Conservation (phyloP, 306 rosid genomes). For the Vachellia pachyceras region DNA sequence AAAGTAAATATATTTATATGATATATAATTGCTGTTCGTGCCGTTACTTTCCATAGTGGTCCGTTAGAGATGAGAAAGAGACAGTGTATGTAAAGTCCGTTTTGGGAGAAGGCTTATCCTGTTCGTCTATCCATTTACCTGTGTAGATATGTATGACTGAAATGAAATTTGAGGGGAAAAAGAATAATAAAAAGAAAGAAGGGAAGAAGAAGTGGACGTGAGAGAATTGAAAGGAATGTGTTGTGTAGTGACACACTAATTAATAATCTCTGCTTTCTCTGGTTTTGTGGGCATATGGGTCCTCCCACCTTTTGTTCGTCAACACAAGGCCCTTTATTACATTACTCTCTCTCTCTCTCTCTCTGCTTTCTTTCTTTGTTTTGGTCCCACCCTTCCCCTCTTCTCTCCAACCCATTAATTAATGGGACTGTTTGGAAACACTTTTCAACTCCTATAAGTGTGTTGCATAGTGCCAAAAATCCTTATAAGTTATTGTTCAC, state of each 20-base stretch:
- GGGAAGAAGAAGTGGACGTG: constrained; percentile 57
- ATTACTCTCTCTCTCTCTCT: constrained; percentile 38
- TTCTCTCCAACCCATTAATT: constrained; percentile 17
- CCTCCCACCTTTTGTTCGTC: constrained; percentile 56
- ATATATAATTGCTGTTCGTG: not conserved
- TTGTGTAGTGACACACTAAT: constrained; percentile 30
- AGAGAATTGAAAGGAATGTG: constrained; percentile 38
- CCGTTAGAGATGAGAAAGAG: constrained; percentile 19
- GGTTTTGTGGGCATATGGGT: constrained; percentile 63
- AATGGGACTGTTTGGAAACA: no score
- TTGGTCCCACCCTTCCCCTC: constrained; percentile 61
- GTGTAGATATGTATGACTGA: constrained; percentile 40
- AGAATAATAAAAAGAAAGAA: not conserved
- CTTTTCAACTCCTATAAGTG: no score
- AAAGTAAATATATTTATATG: not conserved
- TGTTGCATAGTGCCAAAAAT: no score
- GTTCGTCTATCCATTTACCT: constrained; percentile 44
- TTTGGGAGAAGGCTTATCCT: constrained; percentile 61
- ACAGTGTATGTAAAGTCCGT: constrained; percentile 32
- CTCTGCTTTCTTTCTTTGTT: constrained; percentile 11
- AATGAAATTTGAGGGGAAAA: not conserved
- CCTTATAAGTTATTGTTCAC: no score
- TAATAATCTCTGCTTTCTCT: not conserved
- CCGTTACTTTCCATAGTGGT: constrained; percentile 31
- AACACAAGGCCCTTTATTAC: constrained; percentile 49